These are phyloP conservation scores for Scutellaria minor DNA, from an alignment of 257 asterid species.

Conservation along the genomic window DNA sequence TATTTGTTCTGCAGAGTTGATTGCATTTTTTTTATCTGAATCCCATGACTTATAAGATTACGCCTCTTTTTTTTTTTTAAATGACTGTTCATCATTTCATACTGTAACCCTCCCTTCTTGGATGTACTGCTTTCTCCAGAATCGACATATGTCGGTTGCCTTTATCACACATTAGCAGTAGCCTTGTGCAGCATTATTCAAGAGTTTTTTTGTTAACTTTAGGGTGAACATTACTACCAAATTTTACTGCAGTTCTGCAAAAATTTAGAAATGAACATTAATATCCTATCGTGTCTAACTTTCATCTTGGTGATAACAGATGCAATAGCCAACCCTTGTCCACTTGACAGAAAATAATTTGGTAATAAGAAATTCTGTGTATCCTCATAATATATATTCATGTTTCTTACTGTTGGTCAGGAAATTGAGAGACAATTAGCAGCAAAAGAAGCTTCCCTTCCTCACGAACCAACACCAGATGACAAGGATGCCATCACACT, in stretches of 20 bases:
- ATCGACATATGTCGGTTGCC: slow-evolving; percentile 9
- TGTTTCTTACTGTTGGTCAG: slow-evolving; percentile 44
- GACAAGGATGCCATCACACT: slow-evolving; percentile 87
- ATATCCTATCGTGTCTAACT: neutral
- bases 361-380: slow-evolving; percentile 10
- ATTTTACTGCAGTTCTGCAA: slow-evolving; percentile 8
- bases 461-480: slow-evolving; percentile 80
- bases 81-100: neutral
- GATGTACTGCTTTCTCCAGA: slow-evolving; percentile 1
- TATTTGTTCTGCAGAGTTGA: neutral
- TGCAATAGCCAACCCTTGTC: neutral
- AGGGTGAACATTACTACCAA: neutral
- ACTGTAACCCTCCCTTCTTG: neutral
- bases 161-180: neutral
- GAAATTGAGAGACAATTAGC: slow-evolving; percentile 87
- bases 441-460: slow-evolving; percentile 92
- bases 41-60: neutral
- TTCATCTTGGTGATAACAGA: neutral
- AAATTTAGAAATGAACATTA: neutral
- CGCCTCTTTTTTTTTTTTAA: slow-evolving; percentile 14
- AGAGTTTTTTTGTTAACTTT: neutral
- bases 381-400: slow-evolving; percentile 4
- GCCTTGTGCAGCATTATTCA: neutral
- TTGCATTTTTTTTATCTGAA: slow-evolving; percentile 12
- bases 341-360: slow-evolving; percentile 7